A percentile compares a stretch with the other conserved stretches of the same genome.
phyloP scores from a whole-genome alignment of 2,329 filamentous ascomycete genomes.

The Hirsutella thompsonii region DNA sequence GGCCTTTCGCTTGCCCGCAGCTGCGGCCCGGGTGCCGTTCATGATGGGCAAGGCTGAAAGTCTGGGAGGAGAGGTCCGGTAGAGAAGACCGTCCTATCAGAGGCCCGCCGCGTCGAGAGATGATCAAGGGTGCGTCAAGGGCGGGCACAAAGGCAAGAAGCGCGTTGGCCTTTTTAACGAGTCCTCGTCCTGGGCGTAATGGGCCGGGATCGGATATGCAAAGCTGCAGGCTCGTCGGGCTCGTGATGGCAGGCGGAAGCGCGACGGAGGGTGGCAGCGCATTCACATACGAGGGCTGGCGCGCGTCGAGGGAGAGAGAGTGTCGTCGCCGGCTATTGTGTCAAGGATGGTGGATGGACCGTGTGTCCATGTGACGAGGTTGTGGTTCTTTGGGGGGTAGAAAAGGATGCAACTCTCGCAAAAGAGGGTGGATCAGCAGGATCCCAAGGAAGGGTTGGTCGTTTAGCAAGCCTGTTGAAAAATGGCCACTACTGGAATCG shows the following conservation, averaged over 20 bases:
- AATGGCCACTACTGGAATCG: background rate
- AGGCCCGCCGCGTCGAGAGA: background rate
- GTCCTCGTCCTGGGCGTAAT: background rate
- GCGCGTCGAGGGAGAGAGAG: conserved; percentile 4
- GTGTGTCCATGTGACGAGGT: conserved; percentile 20
- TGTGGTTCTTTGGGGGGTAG: conserved; percentile 5
- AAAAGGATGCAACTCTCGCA: conserved; percentile 6
- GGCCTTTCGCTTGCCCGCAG: conserved; percentile 40
- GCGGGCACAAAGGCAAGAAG: background rate
- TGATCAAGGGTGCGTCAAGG: background rate
- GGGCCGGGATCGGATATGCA: conserved; percentile 1
- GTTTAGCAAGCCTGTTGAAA: background rate
- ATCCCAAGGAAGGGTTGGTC: background rate
- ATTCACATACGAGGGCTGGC: conserved; percentile 10
- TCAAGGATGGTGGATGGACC: conserved; percentile 12
- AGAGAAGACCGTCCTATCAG: background rate
- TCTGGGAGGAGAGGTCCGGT: background rate
- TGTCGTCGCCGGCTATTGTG: conserved; percentile 2
- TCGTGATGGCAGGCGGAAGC: conserved; percentile 5
- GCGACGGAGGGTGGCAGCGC: conserved; percentile 12
- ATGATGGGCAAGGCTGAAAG: conserved; percentile 15
- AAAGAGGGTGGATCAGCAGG: conserved; percentile 15
- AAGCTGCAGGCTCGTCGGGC: conserved; percentile 3
- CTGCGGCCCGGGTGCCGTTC: conserved; percentile 27
- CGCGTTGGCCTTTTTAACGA: background rate